Base-by-base conservation (phyloP, 495 filamentous ascomycete species). In the Bacidia gigantensis region DNA sequence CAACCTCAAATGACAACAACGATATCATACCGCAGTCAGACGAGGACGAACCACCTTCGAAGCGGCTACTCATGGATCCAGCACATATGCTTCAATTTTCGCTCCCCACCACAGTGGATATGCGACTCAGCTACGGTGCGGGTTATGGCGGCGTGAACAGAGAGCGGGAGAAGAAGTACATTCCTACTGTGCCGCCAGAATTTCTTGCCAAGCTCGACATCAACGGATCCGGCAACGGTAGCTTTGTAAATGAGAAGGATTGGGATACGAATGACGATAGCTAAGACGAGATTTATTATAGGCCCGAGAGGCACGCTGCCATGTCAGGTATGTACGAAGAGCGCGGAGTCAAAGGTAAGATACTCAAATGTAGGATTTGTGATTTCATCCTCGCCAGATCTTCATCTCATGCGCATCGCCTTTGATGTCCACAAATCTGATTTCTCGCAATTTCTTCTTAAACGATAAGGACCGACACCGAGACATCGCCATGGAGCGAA, bases 111-210 rank as follows among this genome's bases (percentile, higher is more conserved):
- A 93, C 89, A 53, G 95, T 90, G 14, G 92, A 97, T 64, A 97
- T 99, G 92, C 73, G 95, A 55, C 75, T 99, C 35, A 89, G 79
- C 57, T 99, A 92, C 60, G 92, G 92, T 9, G 90, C 93, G 24
- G 92, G 92, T 11, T 87, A 95, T 57, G 92, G 92, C 2, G 92
- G 92, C 0, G 73, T 89, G 24, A 95, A 99, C 65, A 75, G 82
- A 49, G 92, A 99, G 64, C 74, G 88, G 42, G 92, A 92, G 63
- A 74, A 87, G 52, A 95, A 94, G 67, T 99, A 96, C 60, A 89
- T 94, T n/a, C 92, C 92, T 2, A 95, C 84, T 0, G 87, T 97
- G 23, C 89, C 93, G 22, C 82, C 89, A 1, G 92, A 99, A 65
- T 95, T 95, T 58, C 68, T 99, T 25, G 83, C 82, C 45, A 93